These are phyloP conservation scores for Physcomitrium patens DNA, from an alignment of 225 moss, liverwort and hornwort genomes.

Conservation along the genomic window DNA sequence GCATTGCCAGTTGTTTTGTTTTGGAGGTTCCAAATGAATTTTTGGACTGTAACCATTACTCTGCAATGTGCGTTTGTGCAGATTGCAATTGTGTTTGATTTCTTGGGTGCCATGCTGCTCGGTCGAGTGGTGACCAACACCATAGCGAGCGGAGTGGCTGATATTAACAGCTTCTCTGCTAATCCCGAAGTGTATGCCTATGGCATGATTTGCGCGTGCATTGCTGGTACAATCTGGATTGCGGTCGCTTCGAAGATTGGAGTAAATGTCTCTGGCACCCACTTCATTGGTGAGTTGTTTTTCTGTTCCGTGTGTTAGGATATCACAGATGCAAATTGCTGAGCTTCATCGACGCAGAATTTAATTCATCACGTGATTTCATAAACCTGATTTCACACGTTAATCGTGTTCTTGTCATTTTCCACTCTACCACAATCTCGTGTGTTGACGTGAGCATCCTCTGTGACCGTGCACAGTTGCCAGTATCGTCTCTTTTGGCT, in stretches of 20 bases:
- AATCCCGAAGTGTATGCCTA: constrained; percentile 33
- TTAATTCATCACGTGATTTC: no score
- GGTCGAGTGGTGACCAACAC: constrained; percentile 27
- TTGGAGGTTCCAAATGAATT: no score
- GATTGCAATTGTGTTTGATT: constrained; percentile 33
- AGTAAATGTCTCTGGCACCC: constrained; percentile 27
- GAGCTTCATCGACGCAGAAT: no score
- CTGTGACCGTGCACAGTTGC: constrained; percentile 13
- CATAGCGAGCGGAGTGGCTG: constrained; percentile 25
- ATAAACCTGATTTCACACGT: no score
- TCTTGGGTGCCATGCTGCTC: constrained; percentile 26
- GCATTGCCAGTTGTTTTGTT: no score
- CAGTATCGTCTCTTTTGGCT: constrained; percentile 23
- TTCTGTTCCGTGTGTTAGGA: background rate
- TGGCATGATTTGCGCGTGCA: constrained; percentile 30
- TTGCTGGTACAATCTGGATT: constrained; percentile 20
- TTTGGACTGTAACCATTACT: background rate
- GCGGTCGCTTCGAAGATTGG: constrained; percentile 1
- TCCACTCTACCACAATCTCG: no score
- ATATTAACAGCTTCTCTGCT: constrained; percentile 23
- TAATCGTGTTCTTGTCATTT: no score
- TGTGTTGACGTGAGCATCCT: no score
- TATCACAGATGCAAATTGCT: no score
- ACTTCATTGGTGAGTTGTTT: constrained; percentile 25
- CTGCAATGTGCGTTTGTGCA: background rate